Conservation (phyloP, 179 eudicot genomes). For the Vitellaria paradoxa region DNA sequence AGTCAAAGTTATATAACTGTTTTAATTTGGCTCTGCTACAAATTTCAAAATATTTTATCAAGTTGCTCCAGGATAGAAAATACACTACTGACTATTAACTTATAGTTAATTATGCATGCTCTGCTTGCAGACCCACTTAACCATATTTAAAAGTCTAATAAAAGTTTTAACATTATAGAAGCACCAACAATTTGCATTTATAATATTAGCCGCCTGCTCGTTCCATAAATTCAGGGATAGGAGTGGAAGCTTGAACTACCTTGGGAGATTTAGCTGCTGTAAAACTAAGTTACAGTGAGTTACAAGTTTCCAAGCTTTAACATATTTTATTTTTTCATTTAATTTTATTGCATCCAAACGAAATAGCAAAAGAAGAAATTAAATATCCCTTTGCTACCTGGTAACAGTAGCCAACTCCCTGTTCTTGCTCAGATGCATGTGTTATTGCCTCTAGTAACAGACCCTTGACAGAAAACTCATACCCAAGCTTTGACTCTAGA, state of each 20-base stretch:
- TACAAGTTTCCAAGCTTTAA: neutral
- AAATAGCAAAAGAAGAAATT: neutral
- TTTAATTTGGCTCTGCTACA: neutral
- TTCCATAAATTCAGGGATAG: neutral
- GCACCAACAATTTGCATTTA: neutral
- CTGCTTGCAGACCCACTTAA: neutral
- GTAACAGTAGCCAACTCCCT: slow-evolving; percentile 53
- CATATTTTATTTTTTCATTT: neutral
- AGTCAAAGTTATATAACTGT: neutral
- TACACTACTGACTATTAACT: neutral
- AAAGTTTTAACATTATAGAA: too few relatives aligned
- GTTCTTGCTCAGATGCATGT: slow-evolving; percentile 47
- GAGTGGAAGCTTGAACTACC: neutral
- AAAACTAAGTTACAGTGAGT: neutral
- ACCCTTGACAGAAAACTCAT: slow-evolving; percentile 66
- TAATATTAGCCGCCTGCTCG: neutral
- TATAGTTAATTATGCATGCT: neutral
- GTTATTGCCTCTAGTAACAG: slow-evolving; percentile 86
- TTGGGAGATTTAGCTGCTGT: neutral
- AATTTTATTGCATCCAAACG: neutral
- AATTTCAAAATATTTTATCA: neutral
- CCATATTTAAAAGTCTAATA: too few relatives aligned
- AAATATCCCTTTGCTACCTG: slow-evolving; percentile 34
- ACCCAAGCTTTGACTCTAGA: slow-evolving; percentile 72
- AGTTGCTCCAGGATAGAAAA: neutral